Conservation (phyloP, 805 yeast species). For the Zygotorulaspora chibaensis region DNA sequence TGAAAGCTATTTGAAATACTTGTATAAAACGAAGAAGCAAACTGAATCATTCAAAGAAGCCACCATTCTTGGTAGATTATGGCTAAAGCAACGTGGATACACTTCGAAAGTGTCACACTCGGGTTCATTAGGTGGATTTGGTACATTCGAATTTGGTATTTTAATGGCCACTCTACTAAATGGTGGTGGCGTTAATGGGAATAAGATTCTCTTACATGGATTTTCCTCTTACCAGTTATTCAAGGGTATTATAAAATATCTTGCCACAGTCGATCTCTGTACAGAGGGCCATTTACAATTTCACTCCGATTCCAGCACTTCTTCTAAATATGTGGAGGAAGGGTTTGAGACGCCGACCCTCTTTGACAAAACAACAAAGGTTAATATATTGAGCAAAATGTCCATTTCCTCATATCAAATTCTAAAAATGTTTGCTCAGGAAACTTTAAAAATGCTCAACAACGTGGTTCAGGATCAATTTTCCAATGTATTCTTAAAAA, state of each 20-base stretch:
- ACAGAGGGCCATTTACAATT: slow-evolving; percentile 63
- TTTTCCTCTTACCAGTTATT: slow-evolving; percentile 91
- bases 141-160: slow-evolving; percentile 83
- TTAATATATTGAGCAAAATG: slow-evolving; percentile 81
- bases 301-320: slow-evolving; percentile 41
- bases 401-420: slow-evolving; percentile 59
- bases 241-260: slow-evolving; percentile 76
- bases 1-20: slow-evolving; percentile 65
- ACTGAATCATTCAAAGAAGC: slow-evolving; percentile 86
- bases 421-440: slow-evolving; percentile 60
- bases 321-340: slow-evolving; percentile 41
- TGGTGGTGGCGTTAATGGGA: slow-evolving; percentile 77
- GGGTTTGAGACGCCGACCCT: slow-evolving; percentile 74
- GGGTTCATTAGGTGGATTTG: slow-evolving; percentile 64
- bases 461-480: slow-evolving; percentile 84
- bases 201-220: slow-evolving; percentile 75
- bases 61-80: slow-evolving; percentile 75
- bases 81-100: slow-evolving; percentile 87
- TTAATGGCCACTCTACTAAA: slow-evolving; percentile 75
- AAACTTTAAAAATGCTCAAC: slow-evolving; percentile 63
- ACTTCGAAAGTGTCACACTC: slow-evolving; percentile 57
- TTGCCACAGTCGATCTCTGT: slow-evolving; percentile 74
- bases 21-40: slow-evolving; percentile 69
- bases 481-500: slow-evolving; percentile 66
- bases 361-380: slow-evolving; percentile 69